Percentiles rank a stretch among this genome's conserved stretches.
phyloP scores from a whole-genome alignment of 2,329 filamentous ascomycete genomes.

The Zarea fungicola region DNA sequence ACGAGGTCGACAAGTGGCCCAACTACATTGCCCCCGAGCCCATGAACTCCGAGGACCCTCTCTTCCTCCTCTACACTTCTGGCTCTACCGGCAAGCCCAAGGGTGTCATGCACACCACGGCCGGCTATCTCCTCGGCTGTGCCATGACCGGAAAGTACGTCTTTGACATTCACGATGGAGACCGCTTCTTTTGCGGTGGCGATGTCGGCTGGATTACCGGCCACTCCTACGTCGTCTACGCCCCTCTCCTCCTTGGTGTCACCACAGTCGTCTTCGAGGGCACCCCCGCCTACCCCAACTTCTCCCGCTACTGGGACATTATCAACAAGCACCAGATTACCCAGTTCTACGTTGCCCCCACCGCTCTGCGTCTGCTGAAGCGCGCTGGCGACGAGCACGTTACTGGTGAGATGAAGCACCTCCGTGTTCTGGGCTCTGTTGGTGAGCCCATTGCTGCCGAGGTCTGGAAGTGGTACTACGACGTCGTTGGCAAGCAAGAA shows the following conservation, averaged over 20 bases:
- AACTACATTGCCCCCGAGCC: slow-evolving; percentile 83
- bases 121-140: slow-evolving; percentile 88
- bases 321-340: slow-evolving; percentile 93
- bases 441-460: slow-evolving; percentile 97
- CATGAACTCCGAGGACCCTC: slow-evolving; percentile 89
- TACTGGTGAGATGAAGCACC: slow-evolving; percentile 79
- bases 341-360: slow-evolving; percentile 97
- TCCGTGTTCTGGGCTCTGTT: slow-evolving; percentile 88
- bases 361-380: slow-evolving; percentile 87
- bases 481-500: slow-evolving; percentile 88
- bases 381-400: slow-evolving; percentile 91
- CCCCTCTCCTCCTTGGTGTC: slow-evolving; percentile 85
- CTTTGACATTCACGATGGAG: slow-evolving; percentile 92
- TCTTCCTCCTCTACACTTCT: slow-evolving; percentile 97
- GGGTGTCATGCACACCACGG: slow-evolving; percentile 97
- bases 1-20: slow-evolving; percentile 96
- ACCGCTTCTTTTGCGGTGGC: slow-evolving; percentile 95
- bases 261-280: slow-evolving; percentile 97
- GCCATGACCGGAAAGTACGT: slow-evolving; percentile 96
- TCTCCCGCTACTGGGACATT: slow-evolving; percentile 98
- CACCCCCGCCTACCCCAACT: slow-evolving; percentile 94
- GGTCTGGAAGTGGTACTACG: slow-evolving; percentile 99
- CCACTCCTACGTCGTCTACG: slow-evolving; percentile 97
- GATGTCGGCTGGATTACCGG: slow-evolving; percentile 99
- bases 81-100: slow-evolving; percentile 98